Base-by-base conservation (phyloP, 805 yeast species). In the Wickerhamiella dianesei region DNA sequence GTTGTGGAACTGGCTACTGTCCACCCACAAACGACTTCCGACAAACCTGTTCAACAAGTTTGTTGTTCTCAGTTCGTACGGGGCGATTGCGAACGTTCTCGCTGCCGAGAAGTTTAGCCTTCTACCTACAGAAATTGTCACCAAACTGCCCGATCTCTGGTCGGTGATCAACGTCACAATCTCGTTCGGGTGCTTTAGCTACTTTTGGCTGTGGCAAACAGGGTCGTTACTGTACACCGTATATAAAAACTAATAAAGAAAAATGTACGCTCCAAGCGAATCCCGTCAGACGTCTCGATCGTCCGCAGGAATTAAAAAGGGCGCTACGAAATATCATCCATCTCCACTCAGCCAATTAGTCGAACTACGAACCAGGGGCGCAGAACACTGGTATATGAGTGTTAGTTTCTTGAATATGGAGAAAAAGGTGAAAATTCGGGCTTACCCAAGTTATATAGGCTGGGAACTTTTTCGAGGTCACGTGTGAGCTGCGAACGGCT, bases 161-260 rank as follows among this genome's bases (percentile, higher is more conserved):
- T 84, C 84, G 0, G 70, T 89, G 20, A 73, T 77, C 3, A 92
- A 92, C 58, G 77, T 81, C 39, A 57, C 79, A 0, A 57, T 87
- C 2, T 81, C 92, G 0, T 87, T 85, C 59, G 81, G 74, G 0
- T 83, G 87, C 49, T 89, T 88, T 56, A 60, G 65, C 0, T 57
- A 82, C 41, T 84, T 84, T 56, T 88, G 87, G 79, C 51, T 86
- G n/a, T 92, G 96, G 95, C 72, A 74, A 18, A 44, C 50, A 5
- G 44, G 45, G 44, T 35, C 41, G 19, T 46, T 55, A 50, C 44
- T 53, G 39, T n/a, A 36, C 19, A 36, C 8, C 17, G 17, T 16
- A 21, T 39, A 14, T 14, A 14, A 8, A 8, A 21, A 19, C 25
- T 39, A 39, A 19, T 14, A n/a, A 18, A 19, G 17, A 19, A 19